Base-by-base conservation (phyloP, 495 filamentous ascomycete genomes). In the Aspergillus panamensis region DNA sequence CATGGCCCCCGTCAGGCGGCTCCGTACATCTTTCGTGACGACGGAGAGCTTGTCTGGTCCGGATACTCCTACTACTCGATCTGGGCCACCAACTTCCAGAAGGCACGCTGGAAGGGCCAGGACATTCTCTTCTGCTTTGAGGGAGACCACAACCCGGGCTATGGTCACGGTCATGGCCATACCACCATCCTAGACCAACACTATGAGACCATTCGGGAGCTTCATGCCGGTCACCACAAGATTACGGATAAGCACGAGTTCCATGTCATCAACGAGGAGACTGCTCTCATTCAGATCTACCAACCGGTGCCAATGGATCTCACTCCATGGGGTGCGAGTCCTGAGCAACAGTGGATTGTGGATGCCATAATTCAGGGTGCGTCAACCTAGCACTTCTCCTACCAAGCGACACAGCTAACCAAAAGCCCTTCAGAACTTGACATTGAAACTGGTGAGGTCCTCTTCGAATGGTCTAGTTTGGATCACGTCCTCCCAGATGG, bases 31-130 rank as follows among this genome's bases (percentile, higher is more conserved):
- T 77, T 82, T 60, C 75, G 74, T 7, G 75, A 79, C 61, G 68
- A 80, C 45, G 80, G 81, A 17, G 79, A 82, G 45, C 68, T 82
- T 0, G 68, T 84, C 37, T 84, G 80, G 81, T 82, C 78, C 20
- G 80, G 80, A 8, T 83, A 81, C 56, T 74, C 72, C 12, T 77
- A 79, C 62, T 80, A 78, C 58, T 77, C 75, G 40, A 79, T 81
- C 65, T 84, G 79, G 78, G 64, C 77, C 2, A 76, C 80, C 63
- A 75, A 77, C 45, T 77, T 74, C 63, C 73, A 75, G 51, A 66
- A 62, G 45, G 74, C 72, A 1, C 69, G 73, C 12, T 82, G 78
- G 77, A 74, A 73, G 57, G 79, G 80, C 39, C 70, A 79, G 50
- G 78, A 81, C 35, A 68, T 81, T 8, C 63, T 83, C 13, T 80